Conservation (phyloP, 2,329 filamentous ascomycete species). For the Diplodia sapinea region DNA sequence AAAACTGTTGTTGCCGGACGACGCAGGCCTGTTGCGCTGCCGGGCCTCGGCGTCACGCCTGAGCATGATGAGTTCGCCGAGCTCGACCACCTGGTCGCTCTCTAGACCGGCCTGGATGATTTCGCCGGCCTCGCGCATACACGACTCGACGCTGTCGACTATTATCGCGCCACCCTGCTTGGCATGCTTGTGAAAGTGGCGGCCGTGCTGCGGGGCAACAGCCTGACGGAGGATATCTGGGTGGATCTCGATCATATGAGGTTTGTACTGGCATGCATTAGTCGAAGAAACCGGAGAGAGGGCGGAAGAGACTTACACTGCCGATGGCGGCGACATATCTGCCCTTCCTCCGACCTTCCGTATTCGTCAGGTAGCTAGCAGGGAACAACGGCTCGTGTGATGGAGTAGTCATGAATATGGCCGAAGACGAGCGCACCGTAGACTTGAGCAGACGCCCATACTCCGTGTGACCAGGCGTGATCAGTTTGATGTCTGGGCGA, state of each 20-base stretch:
- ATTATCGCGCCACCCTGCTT: constrained; percentile 65
- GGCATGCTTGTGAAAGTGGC: constrained; percentile 70
- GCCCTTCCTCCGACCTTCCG: constrained; percentile 72
- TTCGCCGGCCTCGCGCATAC: constrained; percentile 83
- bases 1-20: constrained; percentile 29
- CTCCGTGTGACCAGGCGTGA: constrained; percentile 74
- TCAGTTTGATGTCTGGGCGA: constrained; percentile 66
- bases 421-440: constrained; percentile 73
- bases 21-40: constrained; percentile 35
- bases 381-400: constrained; percentile 78
- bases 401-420: constrained; percentile 89
- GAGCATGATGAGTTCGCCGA: constrained; percentile 79
- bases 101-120: constrained; percentile 77
- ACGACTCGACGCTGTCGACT: constrained; percentile 75
- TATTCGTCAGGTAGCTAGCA: constrained; percentile 70
- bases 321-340: constrained; percentile 75
- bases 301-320: constrained; percentile 43
- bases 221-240: constrained; percentile 73
- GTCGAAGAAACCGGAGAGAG: not conserved
- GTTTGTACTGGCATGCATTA: constrained; percentile 56
- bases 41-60: constrained; percentile 58
- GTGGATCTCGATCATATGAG: constrained; percentile 83
- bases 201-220: constrained; percentile 58
- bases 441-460: constrained; percentile 71
- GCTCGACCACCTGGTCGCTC: constrained; percentile 79